phyloP scores from a whole-genome alignment of 148 eudicot species.

The Cornus florida region DNA sequence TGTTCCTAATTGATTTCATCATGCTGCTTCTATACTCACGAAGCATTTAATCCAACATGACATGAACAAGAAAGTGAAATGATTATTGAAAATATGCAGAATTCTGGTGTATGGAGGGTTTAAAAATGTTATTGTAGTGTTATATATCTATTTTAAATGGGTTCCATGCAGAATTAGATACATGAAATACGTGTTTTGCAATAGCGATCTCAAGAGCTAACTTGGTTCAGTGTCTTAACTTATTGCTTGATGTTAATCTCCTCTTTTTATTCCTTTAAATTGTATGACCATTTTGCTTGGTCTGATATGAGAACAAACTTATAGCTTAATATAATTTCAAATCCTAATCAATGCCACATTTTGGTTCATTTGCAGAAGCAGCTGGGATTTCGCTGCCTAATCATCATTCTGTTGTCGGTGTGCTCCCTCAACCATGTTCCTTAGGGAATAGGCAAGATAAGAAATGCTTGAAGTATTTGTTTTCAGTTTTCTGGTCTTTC shows the following conservation, averaged over 20 bases:
- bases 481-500: slow-evolving; percentile 15
- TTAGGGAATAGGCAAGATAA: slow-evolving; percentile 65
- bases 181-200: neutral
- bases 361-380: slow-evolving; percentile 59
- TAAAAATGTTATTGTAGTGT: too few species aligned
- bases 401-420: slow-evolving; percentile 72
- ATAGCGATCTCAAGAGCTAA: neutral
- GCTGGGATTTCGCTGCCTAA: slow-evolving; percentile 55
- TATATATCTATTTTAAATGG: too few species aligned
- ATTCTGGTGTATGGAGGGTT: neutral
- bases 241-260: neutral
- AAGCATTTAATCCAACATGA: neutral
- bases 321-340: neutral
- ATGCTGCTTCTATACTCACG: neutral
- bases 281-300: neutral
- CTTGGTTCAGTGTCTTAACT: neutral
- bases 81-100: too few species aligned
- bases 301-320: neutral
- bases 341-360: slow-evolving; percentile 1
- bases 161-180: neutral
- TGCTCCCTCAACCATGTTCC: slow-evolving; percentile 88
- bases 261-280: slow-evolving; percentile 3
- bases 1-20: neutral
- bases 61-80: neutral
- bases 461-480: slow-evolving; percentile 17